Evolutionary conservation across 371 early-diverging fungal species (phyloP).

Genomic region (Mucor circinelloides): DNA sequence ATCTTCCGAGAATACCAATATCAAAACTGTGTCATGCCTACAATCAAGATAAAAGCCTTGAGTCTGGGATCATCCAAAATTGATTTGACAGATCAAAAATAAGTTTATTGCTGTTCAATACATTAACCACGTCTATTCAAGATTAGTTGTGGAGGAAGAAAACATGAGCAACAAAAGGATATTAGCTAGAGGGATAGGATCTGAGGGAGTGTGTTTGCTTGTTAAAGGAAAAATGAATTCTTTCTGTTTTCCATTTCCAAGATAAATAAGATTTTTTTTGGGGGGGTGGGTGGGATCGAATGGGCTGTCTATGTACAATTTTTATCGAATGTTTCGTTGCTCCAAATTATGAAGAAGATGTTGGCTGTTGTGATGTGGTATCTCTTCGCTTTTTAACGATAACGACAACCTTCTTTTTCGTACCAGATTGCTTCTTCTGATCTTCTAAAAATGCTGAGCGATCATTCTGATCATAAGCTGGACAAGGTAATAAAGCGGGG

Average conservation of each 20-base stretch:
- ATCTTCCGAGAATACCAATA: too few species aligned
- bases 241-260: not conserved
- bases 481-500: constrained; percentile 50
- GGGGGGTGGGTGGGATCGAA: too few species aligned
- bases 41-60: not conserved
- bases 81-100: not conserved
- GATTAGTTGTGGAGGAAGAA: not conserved
- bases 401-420: constrained; percentile 35
- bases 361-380: constrained; percentile 10
- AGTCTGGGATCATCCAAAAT: not conserved
- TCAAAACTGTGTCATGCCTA: too few species aligned
- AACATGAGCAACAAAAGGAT: not conserved
- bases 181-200: not conserved
- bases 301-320: not conserved
- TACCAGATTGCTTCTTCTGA: constrained; percentile 27
- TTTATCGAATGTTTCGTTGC: not conserved
- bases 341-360: not conserved
- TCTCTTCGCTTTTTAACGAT: constrained; percentile 31
- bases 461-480: constrained; percentile 53
- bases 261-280: not conserved
- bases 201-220: not conserved
- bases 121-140: not conserved
- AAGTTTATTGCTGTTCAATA: not conserved
- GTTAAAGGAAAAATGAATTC: not conserved
- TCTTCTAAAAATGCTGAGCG: constrained; percentile 49